Evolutionary conservation across 2,329 filamentous ascomycete species (phyloP).

Genomic region (Colletotrichum graminicola): DNA sequence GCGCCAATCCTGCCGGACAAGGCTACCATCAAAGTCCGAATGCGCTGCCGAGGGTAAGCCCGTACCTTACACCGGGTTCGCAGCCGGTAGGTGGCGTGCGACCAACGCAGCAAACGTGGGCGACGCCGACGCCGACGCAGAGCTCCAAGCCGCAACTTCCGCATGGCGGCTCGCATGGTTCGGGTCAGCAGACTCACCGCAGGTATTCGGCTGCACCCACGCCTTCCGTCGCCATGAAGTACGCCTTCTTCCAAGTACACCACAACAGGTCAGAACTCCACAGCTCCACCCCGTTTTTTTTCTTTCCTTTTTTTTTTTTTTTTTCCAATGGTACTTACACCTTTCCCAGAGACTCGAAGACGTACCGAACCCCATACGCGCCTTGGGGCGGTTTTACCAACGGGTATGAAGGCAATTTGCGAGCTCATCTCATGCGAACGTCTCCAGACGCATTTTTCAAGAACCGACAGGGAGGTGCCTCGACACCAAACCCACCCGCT

Average conservation of each 20-base stretch:
- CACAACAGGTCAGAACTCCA: slow-evolving; percentile 64
- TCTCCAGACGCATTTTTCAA: slow-evolving; percentile 53
- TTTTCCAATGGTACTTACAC: slow-evolving; percentile 40
- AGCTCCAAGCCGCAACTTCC: slow-evolving; percentile 5
- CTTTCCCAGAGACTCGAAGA: slow-evolving; percentile 61
- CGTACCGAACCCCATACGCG: slow-evolving; percentile 72
- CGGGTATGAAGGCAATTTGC: slow-evolving; percentile 67
- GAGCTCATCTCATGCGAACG: slow-evolving; percentile 58
- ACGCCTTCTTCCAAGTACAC: slow-evolving; percentile 70
- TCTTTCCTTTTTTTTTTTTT: too few species aligned
- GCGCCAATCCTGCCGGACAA: background rate
- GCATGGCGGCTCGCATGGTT: slow-evolving; percentile 11
- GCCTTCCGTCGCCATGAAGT: slow-evolving; percentile 62
- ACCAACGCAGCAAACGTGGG: slow-evolving; percentile 29
- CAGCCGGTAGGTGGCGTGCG: slow-evolving; percentile 15
- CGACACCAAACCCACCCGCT: slow-evolving; percentile 19
- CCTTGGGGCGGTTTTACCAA: slow-evolving; percentile 70
- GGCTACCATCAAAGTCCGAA: slow-evolving; percentile 14
- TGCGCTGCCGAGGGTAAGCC: slow-evolving; percentile 21
- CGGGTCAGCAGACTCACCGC: slow-evolving; percentile 40
- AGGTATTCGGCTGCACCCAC: slow-evolving; percentile 40
- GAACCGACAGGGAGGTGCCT: slow-evolving; percentile 40
- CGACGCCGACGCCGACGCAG: slow-evolving; percentile 24
- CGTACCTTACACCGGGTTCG: slow-evolving; percentile 25
- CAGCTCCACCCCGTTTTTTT: background rate